phyloP scores from a whole-genome alignment of 1,284 basidiomycete genomes.

The Austropuccinia psidii region DNA sequence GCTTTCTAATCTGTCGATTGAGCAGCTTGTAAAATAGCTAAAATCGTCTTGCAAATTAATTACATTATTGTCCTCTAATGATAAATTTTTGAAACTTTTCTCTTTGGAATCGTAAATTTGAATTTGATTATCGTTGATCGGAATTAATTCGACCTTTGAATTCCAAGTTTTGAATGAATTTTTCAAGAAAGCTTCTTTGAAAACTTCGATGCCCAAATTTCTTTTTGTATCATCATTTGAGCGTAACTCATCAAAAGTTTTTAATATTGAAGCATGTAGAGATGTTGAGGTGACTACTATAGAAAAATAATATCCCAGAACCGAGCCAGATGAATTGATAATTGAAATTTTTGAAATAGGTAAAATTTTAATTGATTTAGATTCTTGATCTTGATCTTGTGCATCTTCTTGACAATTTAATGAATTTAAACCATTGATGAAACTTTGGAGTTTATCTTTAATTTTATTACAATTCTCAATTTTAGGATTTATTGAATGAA shows the following conservation, averaged over 20 bases:
- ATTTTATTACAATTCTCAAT: constrained; percentile 45
- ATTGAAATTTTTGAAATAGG: constrained; percentile 61
- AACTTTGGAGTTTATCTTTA: constrained; percentile 50
- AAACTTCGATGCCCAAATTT: constrained; percentile 74
- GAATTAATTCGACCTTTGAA: constrained; percentile 55
- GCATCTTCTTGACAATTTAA: background rate
- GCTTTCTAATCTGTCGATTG: constrained; percentile 75
- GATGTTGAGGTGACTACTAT: constrained; percentile 54
- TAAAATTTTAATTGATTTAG: constrained; percentile 44
- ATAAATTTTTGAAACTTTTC: too few relatives aligned
- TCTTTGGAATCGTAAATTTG: too few relatives aligned
- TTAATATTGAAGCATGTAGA: constrained; percentile 78
- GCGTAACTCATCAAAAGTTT: constrained; percentile 69
- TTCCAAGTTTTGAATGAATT: constrained; percentile 68
- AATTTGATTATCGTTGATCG: background rate
- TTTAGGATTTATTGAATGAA: constrained; percentile 55
- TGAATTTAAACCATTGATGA: constrained; percentile 48
- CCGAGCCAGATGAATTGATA: background rate
- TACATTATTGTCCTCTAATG: constrained; percentile 41
- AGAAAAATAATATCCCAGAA: constrained; percentile 39
- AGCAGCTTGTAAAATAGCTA: constrained; percentile 64
- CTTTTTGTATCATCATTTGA: too few relatives aligned
- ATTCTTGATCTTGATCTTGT: constrained; percentile 46
- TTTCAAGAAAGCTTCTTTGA: constrained; percentile 69
- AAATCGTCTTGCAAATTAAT: constrained; percentile 61